A percentile compares a stretch with the other conserved stretches of the same genome.
phyloP scores from a whole-genome alignment of 768 basidiomycete genomes.

The Tulasnella sp. region DNA sequence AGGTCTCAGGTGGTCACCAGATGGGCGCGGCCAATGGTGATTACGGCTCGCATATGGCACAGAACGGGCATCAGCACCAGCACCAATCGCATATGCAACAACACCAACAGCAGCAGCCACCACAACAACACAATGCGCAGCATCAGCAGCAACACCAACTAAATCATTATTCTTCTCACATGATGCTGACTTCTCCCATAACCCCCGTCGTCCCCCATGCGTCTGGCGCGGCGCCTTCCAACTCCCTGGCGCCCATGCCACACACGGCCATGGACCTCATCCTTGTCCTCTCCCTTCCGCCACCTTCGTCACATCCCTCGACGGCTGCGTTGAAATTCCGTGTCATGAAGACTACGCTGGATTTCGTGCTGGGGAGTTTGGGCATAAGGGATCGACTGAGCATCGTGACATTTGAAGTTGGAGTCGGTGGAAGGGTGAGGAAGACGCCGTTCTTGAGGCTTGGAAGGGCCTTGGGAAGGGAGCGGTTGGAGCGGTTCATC shows the following conservation, averaged over 20 bases:
- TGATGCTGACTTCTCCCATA: slow-evolving; percentile 16
- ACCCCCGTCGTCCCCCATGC: slow-evolving; percentile 55
- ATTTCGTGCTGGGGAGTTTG: slow-evolving; percentile 72
- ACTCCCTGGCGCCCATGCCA: slow-evolving; percentile 66
- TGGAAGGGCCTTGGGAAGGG: slow-evolving; percentile 56
- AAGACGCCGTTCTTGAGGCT: slow-evolving; percentile 87
- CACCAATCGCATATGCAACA: neutral
- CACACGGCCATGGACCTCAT: slow-evolving; percentile 90
- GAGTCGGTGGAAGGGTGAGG: slow-evolving; percentile 65
- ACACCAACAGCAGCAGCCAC: neutral
- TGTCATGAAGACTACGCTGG: slow-evolving; percentile 78
- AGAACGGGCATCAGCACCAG: neutral
- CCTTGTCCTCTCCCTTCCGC: slow-evolving; percentile 79
- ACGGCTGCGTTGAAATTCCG: slow-evolving; percentile 79
- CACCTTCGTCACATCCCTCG: slow-evolving; percentile 55
- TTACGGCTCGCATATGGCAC: neutral
- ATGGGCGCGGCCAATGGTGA: neutral
- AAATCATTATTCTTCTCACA: neutral
- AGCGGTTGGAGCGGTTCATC: slow-evolving; percentile 64
- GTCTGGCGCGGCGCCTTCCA: slow-evolving; percentile 55
- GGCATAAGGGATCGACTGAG: slow-evolving; percentile 72
- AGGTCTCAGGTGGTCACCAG: neutral
- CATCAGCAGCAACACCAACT: neutral
- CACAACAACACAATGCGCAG: neutral
- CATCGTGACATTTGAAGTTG: slow-evolving; percentile 88